Percentiles rank a stretch among this genome's conserved stretches.
Conservation (phyloP, 352 stramenopile genomes). For the Phytophthora boehmeriae region DNA sequence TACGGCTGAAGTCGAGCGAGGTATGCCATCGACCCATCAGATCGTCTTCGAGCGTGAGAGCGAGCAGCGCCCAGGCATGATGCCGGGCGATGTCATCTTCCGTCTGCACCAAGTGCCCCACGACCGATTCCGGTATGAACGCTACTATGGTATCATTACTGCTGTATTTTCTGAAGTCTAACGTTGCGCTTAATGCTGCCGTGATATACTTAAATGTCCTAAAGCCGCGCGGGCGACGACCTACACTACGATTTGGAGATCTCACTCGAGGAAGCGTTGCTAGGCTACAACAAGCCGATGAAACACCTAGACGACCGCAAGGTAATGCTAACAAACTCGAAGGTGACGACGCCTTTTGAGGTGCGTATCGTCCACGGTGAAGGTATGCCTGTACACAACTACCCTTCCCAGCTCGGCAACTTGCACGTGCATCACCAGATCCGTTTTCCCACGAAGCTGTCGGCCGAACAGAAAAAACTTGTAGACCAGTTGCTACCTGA, state of each 20-base stretch:
- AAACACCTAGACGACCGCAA: conserved; percentile 94
- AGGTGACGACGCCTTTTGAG: conserved; percentile 94
- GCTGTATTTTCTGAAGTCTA: not conserved
- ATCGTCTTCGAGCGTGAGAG: conserved; percentile 89
- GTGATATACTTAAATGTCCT: not conserved
- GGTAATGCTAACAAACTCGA: conserved; percentile 85
- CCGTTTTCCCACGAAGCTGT: conserved; percentile 92
- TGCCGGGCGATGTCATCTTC: conserved; percentile 96
- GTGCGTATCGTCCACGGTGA: conserved; percentile 92
- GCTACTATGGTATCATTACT: not conserved
- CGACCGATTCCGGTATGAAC: conserved; percentile 78
- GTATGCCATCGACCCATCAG: conserved; percentile 83
- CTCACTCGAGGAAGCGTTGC: conserved; percentile 95
- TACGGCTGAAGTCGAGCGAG: conserved; percentile 77
- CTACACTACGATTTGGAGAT: conserved; percentile 96
- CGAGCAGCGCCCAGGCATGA: conserved; percentile 82
- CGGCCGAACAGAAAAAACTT: conserved; percentile 85
- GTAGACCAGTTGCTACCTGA: conserved; percentile 57
- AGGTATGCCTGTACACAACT: conserved; percentile 96
- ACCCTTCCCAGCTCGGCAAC: conserved; percentile 89
- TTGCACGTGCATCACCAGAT: conserved; percentile 97
- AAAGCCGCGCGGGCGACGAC: conserved; percentile 92
- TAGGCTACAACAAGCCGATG: conserved; percentile 94
- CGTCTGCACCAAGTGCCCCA: conserved; percentile 91
- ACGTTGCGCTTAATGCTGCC: conserved; percentile 2